A percentile compares a stretch with the other conserved stretches of the same genome.
Evolutionary conservation across 257 asterid genomes (phyloP).

Genomic region (Jaltomata sinuosa): DNA sequence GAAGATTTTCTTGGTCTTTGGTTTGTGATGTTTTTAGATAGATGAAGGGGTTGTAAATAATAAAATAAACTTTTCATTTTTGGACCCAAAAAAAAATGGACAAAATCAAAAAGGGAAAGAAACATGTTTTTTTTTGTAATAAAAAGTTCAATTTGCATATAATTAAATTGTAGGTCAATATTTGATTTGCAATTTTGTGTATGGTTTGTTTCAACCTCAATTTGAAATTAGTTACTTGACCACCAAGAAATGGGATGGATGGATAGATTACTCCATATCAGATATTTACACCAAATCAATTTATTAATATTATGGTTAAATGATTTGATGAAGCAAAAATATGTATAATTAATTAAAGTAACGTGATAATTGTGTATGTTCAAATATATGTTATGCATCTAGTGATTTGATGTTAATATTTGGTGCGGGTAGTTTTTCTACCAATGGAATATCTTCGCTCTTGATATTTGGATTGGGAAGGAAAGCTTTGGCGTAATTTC

Average conservation of each 20-base stretch:
- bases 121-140: not conserved
- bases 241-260: not conserved
- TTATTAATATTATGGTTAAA: not conserved
- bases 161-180: not conserved
- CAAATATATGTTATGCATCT: not conserved
- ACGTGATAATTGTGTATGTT: not conserved
- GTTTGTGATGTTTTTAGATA: not conserved
- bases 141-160: not conserved
- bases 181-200: not conserved
- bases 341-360: not conserved
- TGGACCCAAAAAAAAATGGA: not conserved
- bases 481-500: too few species aligned
- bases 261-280: not conserved
- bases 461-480: not conserved
- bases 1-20: not conserved
- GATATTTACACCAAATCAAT: not conserved
- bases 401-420: not conserved
- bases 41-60: not conserved
- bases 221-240: not conserved
- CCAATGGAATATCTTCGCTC: not conserved
- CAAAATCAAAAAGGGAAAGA: not conserved
- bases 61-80: not conserved
- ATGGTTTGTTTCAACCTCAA: not conserved
- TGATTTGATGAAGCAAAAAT: not conserved
- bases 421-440: not conserved